Evolutionary conservation across 2,329 filamentous ascomycete genomes (phyloP), one percentile per base, ranked within the genome.

Genomic region (Fusarium kyushuense): DNA sequence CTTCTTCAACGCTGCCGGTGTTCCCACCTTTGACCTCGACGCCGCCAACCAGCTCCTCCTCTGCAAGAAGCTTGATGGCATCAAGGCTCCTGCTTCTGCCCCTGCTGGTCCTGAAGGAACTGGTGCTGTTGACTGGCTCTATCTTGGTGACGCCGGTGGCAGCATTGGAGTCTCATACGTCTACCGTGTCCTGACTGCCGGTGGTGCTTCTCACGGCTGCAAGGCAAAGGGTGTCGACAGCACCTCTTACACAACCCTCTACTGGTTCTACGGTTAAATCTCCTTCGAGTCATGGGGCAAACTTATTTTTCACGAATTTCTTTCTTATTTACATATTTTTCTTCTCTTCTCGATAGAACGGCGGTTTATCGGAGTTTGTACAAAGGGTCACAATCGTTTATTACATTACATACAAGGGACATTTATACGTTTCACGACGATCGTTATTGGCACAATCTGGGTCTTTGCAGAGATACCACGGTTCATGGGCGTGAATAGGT

Each of bases 11-110:
- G 63, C 65, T 46, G 66, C 73, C 43, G 78, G 83, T 65, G 77
- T 80, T 1, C 90, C 91, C 2, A 87, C 83, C 14, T 93, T 92
- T 75, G 82, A 86, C 60, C 80, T 92, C 36, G 74, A 78, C 51
- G 75, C 72, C 9, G 74, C 77, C 38, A 72, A 75, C 35, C 73
- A 77, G 30, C 76, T 80, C 70, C 76, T 81, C 73, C 77, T 84
- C 68, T 81, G 74, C 55, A 83, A 83, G 75, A 88, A 88, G 78
- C 65, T 81, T 40, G 82, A 79, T 32, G 76, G 73, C 35, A 81
- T 87, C 40, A 72, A 81, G 33, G 88, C 90, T 0, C 90, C 90
- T 2, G 57, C 74, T 5, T 68, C 60, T 6, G 82, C 86, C 2
- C 80, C 84, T 70, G 65, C 69, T 48, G 86, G 86, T 10, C 76